Base-by-base conservation (phyloP, 2,329 filamentous ascomycete species). In the Clarireedia hainanense region DNA sequence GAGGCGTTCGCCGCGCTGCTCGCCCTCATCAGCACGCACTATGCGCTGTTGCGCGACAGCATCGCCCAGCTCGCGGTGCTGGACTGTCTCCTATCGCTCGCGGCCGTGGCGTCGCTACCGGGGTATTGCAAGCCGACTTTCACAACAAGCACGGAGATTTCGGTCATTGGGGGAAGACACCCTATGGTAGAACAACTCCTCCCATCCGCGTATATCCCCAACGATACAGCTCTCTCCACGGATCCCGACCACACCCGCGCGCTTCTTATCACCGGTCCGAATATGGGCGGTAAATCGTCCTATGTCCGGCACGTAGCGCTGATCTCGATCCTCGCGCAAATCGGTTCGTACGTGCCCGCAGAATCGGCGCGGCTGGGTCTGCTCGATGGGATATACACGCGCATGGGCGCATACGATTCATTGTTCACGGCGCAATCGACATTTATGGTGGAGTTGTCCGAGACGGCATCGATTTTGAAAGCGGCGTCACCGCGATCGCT, bases 261-360 rank as follows among this genome's bases (percentile, higher is more conserved):
- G 10, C 62, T 69, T 0, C 85, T 97, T 55, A 86, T 99, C 65
- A 99, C 94, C 0, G 94, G 94, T 0, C 94, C 94, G 30, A 99
- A 99, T 74, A 99, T 99, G 94, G 94, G 94, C 65, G 94, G 94
- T 56, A 99, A 99, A 69, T 96, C 90, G n/a, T 94, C 88, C 57
- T 99, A 96, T 70, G 92, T 99, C 23, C 89, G 94, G 52, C 89
- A 91, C 62, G 84, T 95, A 46, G 92, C 94, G 9, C 82, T 99
- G 6, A 90, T 97, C 60, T 82, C 88, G 48, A 91, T 99, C 65
- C 91, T 99, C 75, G 91, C 90, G 6, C 94, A 99, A 69, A 87
- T 96, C 61, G 94, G 94, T 50, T 95, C 89, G 39, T 99, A 91
- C 70, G 91, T 99, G 0, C 94, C 94, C 2, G 92, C 92, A 23